phyloP scores from a whole-genome alignment of 306 rosid genomes.

The Malus asiatica region DNA sequence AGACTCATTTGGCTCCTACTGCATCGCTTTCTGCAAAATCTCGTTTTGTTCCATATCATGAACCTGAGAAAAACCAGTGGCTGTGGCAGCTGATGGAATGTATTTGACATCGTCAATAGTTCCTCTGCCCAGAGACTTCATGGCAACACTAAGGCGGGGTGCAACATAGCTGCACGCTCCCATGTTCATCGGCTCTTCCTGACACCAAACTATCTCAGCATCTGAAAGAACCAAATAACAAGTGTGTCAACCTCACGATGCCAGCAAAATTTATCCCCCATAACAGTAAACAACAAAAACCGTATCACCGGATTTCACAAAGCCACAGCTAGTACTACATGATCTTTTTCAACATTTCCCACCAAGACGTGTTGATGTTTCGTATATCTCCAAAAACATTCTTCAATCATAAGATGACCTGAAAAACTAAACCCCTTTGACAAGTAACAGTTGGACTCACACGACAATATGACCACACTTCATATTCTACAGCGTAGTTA shows the following conservation, averaged over 20 bases:
- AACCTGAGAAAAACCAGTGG: slow-evolving; percentile 75
- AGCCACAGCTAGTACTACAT: not conserved
- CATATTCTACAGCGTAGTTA: too few relatives aligned
- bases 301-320: not conserved
- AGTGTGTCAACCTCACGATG: slow-evolving; percentile 6
- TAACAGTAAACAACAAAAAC: not conserved
- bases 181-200: slow-evolving; percentile 99
- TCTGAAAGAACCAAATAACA: slow-evolving; percentile 37
- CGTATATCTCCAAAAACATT: not conserved
- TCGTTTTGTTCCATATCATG: slow-evolving; percentile 83
- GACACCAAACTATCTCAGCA: slow-evolving; percentile 96
- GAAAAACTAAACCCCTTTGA: not conserved
- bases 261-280: not conserved
- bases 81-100: slow-evolving; percentile 79
- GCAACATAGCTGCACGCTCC: slow-evolving; percentile 69
- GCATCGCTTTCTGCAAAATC: slow-evolving; percentile 72
- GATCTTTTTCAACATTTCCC: not conserved
- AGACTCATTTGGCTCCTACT: slow-evolving; percentile 46
- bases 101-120: slow-evolving; percentile 62
- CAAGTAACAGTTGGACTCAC: not conserved
- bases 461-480: not conserved
- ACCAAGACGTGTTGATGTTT: not conserved
- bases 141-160: slow-evolving; percentile 67
- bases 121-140: slow-evolving; percentile 71
- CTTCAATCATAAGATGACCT: not conserved